Evolutionary conservation across 306 rosid species (phyloP), one percentile per base, ranked within the genome.

Genomic region (Luffa acutangula): DNA sequence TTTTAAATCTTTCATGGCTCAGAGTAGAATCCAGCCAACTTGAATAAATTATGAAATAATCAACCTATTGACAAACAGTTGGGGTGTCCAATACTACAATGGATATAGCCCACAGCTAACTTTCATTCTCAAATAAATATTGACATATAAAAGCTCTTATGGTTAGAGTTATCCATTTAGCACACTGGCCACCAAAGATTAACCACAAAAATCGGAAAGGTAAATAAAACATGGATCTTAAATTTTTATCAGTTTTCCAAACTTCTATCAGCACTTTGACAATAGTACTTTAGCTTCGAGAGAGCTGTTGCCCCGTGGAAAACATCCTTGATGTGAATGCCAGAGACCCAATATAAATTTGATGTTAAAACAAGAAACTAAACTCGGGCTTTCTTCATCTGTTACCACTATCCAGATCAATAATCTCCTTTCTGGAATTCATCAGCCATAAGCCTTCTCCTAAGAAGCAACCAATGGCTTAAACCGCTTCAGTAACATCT

Each of bases 31-130:
- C 58, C 59, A 72, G 12, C 41, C 58, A 48, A 48, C 77, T 45
- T 45, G 2, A 72, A 20, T 46, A 31, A 70, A 25, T 12, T 72
- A 48, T 3, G 42, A 48, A 72, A 21, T 13, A 7, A 48, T 48
- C 7, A 9, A 48, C 77, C 42, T 25, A 71, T 69, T 20, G 36
- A 43, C 54, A n/a, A n/a, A 43, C 53, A 42, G 17, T 20, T 43
- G 17, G 1, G 21, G 57, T 71, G 77, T 71, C 42, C 4, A 63
- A 2, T 63, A 63, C 20, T 21, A 25, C 59, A 51, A 49, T 48
- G 78, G 42, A 73, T 49, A 73, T 31, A 73, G 78, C 62, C 39
- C 45, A 17, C 18, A 73, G 45, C 31, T 73, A 73, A 48, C 77
- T 73, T 73, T 14, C 21, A 48, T 34, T 49, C 58, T 14, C 77